These are phyloP conservation scores for Globisporangium acanthophoron DNA, from an alignment of 352 stramenopile genomes.

Conservation along the genomic window DNA sequence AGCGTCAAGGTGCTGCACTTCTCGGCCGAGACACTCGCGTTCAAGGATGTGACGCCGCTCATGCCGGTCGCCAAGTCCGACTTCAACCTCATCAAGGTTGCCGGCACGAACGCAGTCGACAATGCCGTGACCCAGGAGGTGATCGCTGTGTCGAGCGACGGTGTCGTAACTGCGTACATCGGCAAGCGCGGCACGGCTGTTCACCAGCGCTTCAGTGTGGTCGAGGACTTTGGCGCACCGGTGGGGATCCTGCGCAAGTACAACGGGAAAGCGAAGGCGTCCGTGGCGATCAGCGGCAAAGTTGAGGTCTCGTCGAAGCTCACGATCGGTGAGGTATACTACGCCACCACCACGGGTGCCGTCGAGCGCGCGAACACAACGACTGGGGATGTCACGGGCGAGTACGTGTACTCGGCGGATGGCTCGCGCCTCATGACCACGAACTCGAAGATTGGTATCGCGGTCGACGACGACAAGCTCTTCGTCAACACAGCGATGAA, in stretches of 20 bases:
- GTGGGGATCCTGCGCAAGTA: conserved; percentile 42
- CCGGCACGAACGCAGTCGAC: conserved; percentile 4
- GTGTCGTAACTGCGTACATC: conserved; percentile 39
- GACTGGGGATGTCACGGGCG: conserved; percentile 13
- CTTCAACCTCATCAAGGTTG: conserved; percentile 27
- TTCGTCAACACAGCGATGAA: conserved; percentile 46
- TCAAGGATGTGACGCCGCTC: conserved; percentile 48
- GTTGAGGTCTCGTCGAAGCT: conserved; percentile 26
- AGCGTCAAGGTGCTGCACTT: conserved; percentile 45
- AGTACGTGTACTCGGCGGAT: conserved; percentile 33
- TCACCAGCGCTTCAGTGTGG: conserved; percentile 37
- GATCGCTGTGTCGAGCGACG: conserved; percentile 36
- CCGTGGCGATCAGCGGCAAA: conserved; percentile 30
- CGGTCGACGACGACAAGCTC: conserved; percentile 40
- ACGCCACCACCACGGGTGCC: conserved; percentile 47
- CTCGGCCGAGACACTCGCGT: conserved; percentile 28
- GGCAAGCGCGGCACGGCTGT: conserved; percentile 24
- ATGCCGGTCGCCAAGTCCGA: conserved; percentile 25
- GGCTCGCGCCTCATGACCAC: conserved; percentile 36
- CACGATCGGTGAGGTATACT: conserved; percentile 32
- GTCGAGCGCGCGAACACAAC: conserved; percentile 19
- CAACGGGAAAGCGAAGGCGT: conserved; percentile 18
- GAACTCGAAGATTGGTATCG: conserved; percentile 50
- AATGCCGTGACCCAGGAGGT: conserved; percentile 34
- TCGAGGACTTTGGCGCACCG: conserved; percentile 38